Base-by-base conservation (phyloP, 1,139 yeast genomes). In the Suhomyces bribrorum region DNA sequence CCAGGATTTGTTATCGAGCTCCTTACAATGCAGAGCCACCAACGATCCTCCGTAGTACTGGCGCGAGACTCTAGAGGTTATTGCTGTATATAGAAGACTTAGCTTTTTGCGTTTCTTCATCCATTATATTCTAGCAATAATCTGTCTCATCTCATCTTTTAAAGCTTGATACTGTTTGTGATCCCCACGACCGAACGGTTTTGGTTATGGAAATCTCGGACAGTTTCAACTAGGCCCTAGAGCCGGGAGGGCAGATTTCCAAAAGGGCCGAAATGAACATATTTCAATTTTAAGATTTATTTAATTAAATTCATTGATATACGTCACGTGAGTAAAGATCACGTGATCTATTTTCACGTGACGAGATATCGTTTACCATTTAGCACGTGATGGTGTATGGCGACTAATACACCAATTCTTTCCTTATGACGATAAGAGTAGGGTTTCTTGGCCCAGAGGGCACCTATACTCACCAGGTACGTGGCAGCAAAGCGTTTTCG, bases 361-460 rank as follows among this genome's bases (percentile, higher is more conserved):
- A n/a, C n/a, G n/a, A n/a, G n/a, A n/a, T n/a, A n/a, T n/a, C n/a
- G n/a, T n/a, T n/a, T n/a, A n/a, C n/a, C n/a, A n/a, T n/a, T n/a
- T n/a, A n/a, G n/a, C n/a, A n/a, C n/a, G n/a, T n/a, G n/a, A n/a
- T n/a, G 26, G 22, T 14, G 25, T 15, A 12, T 9, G n/a, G 26
- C 14, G 18, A 26, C 32, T 11, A 3, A 13, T 25, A 7, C 27
- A 25, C 27, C 9, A 27, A 8, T 27, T 27, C 16, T 7, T 27
- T 14, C 18, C 2, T 27, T 29, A 43, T 44, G 47, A 7, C 38
- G 11, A 25, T 53, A 14, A 67, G 62, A 43, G 83, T 86, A 7
- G 88, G 88, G 5, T 90, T 77, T 54, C 61, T 90, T 36, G 97
- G 97, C 0, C 97, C 97, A 0, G 70, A 70, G 37, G 97, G 97